A percentile compares a stretch with the other conserved stretches of the same genome.
Conservation (phyloP, 179 eudicot species). For the Beta corolliflora region DNA sequence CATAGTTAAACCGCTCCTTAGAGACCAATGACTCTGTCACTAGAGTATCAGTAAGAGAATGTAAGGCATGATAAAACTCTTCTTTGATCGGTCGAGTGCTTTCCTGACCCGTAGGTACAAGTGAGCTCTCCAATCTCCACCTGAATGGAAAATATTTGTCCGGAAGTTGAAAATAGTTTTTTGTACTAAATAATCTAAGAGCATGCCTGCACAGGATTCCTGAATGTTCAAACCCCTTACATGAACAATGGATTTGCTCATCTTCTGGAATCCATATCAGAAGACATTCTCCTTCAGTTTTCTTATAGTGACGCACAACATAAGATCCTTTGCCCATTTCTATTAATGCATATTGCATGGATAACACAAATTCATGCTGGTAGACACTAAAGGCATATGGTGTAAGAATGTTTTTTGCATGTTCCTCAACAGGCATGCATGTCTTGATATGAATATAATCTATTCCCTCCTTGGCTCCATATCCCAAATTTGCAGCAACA, state of each 20-base stretch:
- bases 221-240: slow-evolving; percentile 51
- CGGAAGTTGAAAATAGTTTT: slow-evolving; percentile 51
- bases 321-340: slow-evolving; percentile 45
- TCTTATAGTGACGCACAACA: slow-evolving; percentile 48
- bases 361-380: slow-evolving; percentile 41
- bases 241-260: slow-evolving; percentile 54
- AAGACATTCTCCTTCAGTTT: slow-evolving; percentile 42
- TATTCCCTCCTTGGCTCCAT: slow-evolving; percentile 32
- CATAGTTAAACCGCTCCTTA: slow-evolving; percentile 48
- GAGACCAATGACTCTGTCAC: slow-evolving; percentile 45
- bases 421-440: slow-evolving; percentile 51
- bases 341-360: slow-evolving; percentile 42
- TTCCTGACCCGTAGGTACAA: slow-evolving; percentile 32
- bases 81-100: slow-evolving; percentile 23
- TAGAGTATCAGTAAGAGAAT: slow-evolving; percentile 36
- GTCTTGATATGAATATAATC: slow-evolving; percentile 38
- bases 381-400: slow-evolving; percentile 46
- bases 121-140: slow-evolving; percentile 39
- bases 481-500: slow-evolving; percentile 24
- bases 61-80: slow-evolving; percentile 35
- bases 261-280: slow-evolving; percentile 48
- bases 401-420: slow-evolving; percentile 42
- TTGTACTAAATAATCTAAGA: slow-evolving; percentile 36
- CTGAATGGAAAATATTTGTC: slow-evolving; percentile 41
- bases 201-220: slow-evolving; percentile 55